Evolutionary conservation across 2,329 filamentous ascomycete genomes (phyloP).

Genomic region (Zopfia rhizophila): DNA sequence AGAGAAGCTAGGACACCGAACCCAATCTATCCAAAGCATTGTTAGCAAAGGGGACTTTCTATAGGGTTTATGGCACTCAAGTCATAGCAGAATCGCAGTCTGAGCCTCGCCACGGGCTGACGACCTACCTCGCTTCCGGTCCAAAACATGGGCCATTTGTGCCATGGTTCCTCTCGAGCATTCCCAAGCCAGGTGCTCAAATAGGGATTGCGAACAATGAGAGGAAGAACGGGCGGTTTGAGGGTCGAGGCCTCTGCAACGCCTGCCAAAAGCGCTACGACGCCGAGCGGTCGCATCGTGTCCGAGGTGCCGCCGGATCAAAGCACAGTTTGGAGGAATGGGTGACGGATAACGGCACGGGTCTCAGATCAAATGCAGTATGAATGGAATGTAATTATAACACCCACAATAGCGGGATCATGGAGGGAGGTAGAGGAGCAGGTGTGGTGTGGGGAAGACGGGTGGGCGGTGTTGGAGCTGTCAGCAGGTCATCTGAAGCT

Average conservation of each 20-base stretch:
- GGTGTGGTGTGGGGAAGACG: constrained; percentile 13
- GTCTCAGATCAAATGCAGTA: constrained; percentile 4
- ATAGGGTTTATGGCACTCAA: neutral
- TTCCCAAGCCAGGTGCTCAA: constrained; percentile 67
- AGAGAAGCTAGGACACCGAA: constrained; percentile 71
- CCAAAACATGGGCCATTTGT: constrained; percentile 88
- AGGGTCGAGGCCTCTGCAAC: constrained; percentile 62
- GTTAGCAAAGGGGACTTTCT: no score
- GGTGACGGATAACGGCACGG: neutral
- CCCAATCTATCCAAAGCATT: constrained; percentile 59
- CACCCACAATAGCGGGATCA: constrained; percentile 11
- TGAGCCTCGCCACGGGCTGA: constrained; percentile 1
- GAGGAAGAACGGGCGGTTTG: constrained; percentile 63
- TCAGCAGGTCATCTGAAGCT: constrained; percentile 28
- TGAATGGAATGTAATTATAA: constrained; percentile 10
- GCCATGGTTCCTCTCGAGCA: constrained; percentile 80
- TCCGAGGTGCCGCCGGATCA: constrained; percentile 7
- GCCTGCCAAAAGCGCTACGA: constrained; percentile 53
- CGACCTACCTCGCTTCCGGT: constrained; percentile 70
- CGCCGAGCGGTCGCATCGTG: constrained; percentile 40
- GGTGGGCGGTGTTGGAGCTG: constrained; percentile 21
- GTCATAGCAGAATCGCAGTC: neutral
- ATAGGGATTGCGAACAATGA: constrained; percentile 63
- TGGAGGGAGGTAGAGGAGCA: constrained; percentile 5
- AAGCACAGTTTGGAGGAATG: constrained; percentile 14